phyloP scores from a whole-genome alignment of 2,329 filamentous ascomycete species.

The Beauveria rudraprayagi region DNA sequence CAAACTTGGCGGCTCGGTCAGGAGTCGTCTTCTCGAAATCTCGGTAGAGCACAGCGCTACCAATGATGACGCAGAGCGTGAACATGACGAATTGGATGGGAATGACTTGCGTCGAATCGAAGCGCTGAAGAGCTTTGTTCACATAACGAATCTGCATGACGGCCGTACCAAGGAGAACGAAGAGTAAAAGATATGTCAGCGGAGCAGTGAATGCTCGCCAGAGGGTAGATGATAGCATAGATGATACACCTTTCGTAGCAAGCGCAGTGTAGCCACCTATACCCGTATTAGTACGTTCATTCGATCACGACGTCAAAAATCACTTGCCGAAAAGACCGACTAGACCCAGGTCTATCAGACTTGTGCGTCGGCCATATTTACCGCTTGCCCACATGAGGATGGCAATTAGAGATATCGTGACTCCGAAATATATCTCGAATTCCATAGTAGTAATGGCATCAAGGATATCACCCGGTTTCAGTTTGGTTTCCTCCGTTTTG shows the following conservation, averaged over 20 bases:
- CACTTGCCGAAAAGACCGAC: constrained; percentile 82
- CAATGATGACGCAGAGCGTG: constrained; percentile 89
- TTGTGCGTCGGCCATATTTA: constrained; percentile 74
- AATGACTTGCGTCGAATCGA: constrained; percentile 96
- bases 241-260: constrained; percentile 93
- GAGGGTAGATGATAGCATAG: constrained; percentile 83
- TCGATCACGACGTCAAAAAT: not conserved
- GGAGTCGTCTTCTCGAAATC: constrained; percentile 81
- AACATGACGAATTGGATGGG: constrained; percentile 97
- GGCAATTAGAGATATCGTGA: constrained; percentile 67
- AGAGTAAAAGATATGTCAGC: constrained; percentile 78
- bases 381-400: constrained; percentile 75
- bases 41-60: constrained; percentile 85
- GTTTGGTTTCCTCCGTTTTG: constrained; percentile 78
- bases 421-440: constrained; percentile 81
- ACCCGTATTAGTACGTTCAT: constrained; percentile 7
- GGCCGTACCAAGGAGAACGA: constrained; percentile 73
- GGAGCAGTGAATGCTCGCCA: constrained; percentile 86
- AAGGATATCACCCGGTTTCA: constrained; percentile 87
- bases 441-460: constrained; percentile 77
- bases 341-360: constrained; percentile 85
- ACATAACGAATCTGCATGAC: constrained; percentile 97
- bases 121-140: constrained; percentile 78
- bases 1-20: constrained; percentile 71
- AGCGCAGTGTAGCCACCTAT: constrained; percentile 90